Conservation (phyloP, 345 rosid species). For the Melaleuca quinquenervia region DNA sequence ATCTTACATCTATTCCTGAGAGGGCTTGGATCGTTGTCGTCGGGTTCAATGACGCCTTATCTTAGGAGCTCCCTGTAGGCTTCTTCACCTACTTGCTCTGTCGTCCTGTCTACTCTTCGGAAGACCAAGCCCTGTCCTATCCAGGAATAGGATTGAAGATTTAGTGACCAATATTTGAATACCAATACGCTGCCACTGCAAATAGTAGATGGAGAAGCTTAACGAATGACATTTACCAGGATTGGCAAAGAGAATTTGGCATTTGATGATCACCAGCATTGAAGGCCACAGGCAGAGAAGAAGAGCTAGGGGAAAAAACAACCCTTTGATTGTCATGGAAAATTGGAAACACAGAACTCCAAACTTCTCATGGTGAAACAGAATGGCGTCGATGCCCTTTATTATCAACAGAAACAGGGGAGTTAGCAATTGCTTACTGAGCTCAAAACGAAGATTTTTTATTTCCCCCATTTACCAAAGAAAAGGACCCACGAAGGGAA, state of each 20-base stretch:
- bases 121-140: not conserved
- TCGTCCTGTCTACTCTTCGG: not conserved
- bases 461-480: not conserved
- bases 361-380: not conserved
- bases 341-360: not conserved
- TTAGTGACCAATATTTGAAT: not conserved
- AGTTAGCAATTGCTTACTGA: not conserved
- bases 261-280: not conserved
- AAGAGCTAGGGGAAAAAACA: not conserved
- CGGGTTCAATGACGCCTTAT: not conserved
- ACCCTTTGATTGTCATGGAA: not conserved
- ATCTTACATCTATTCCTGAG: not conserved
- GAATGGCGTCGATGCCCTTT: not conserved
- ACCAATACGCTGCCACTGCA: not conserved
- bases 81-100: constrained; percentile 2
- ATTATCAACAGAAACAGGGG: not conserved
- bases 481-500: not conserved
- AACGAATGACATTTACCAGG: not conserved
- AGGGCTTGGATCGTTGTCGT: not conserved
- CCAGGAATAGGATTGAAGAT: not conserved
- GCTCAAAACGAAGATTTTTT: not conserved
- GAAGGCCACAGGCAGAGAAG: not conserved
- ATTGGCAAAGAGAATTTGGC: not conserved
- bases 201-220: not conserved
- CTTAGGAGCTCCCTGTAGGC: not conserved